Evolutionary conservation across 192 early-diverging fungal species (phyloP).

Genomic region (Podila clonocystis): DNA sequence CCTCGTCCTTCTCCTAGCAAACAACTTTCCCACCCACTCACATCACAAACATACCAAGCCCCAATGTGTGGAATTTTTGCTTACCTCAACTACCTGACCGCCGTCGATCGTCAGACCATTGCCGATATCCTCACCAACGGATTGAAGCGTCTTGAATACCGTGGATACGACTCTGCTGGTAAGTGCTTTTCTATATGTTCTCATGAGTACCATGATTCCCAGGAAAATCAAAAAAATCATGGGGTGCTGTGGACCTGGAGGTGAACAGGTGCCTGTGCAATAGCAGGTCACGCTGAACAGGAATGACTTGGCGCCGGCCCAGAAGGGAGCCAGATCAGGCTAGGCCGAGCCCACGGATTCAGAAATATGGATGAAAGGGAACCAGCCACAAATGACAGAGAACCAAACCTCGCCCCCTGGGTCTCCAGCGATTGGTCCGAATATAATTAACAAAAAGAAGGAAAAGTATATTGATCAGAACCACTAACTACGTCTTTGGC

Average conservation of each 20-base stretch:
- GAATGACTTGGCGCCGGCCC: neutral
- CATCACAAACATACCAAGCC: neutral
- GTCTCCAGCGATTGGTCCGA: no score
- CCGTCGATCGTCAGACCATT: conserved; percentile 90
- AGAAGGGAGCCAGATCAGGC: neutral
- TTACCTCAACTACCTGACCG: conserved; percentile 88
- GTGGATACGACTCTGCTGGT: conserved; percentile 97
- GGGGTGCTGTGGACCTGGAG: no score
- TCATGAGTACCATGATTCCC: no score
- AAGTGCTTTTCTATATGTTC: conserved; percentile 26
- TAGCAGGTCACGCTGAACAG: no score
- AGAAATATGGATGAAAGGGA: no score
- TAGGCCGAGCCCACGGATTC: neutral
- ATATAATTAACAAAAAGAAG: no score
- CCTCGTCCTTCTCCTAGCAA: neutral
- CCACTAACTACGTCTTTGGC: neutral
- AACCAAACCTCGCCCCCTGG: no score
- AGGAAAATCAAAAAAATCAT: no score
- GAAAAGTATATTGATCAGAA: no score
- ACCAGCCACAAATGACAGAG: no score
- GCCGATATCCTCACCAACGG: conserved; percentile 91
- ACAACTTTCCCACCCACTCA: neutral
- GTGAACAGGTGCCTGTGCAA: no score
- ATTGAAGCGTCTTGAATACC: conserved; percentile 96
- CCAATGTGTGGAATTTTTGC: conserved; percentile 84